Conservation (phyloP, 2,329 filamentous ascomycete genomes). For the Emergomyces pasteurianus region DNA sequence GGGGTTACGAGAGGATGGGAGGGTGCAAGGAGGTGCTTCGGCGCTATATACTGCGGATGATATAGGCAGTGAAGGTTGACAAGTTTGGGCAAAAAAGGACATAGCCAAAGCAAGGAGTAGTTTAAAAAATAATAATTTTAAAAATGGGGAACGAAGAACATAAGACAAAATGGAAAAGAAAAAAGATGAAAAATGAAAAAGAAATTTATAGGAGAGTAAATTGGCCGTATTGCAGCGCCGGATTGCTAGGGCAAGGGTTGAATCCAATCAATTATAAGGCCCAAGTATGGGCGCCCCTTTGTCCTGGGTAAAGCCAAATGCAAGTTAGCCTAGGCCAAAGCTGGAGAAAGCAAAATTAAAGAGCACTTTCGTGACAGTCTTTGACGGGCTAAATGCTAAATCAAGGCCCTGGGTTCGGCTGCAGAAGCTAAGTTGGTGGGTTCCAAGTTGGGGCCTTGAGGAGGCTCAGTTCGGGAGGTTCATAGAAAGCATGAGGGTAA, state of each 20-base stretch:
- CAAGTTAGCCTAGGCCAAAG: not conserved
- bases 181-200: not conserved
- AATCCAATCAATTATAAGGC: not conserved
- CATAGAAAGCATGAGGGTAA: not conserved
- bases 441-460: not conserved
- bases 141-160: not conserved
- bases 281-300: not conserved
- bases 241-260: not conserved
- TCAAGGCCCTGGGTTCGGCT: not conserved
- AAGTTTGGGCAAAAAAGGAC: not conserved
- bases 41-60: not conserved
- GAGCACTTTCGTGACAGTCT: not conserved
- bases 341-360: not conserved
- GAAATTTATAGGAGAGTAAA: not conserved
- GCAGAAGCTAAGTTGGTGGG: not conserved
- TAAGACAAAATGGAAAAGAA: not conserved
- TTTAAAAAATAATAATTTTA: not conserved
- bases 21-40: not conserved
- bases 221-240: not conserved
- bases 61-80: constrained; percentile 2
- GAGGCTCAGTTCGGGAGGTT: not conserved
- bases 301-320: not conserved
- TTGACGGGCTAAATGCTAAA: not conserved
- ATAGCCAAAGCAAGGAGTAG: not conserved
- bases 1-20: constrained; percentile 3